Conservation (phyloP, 2,329 filamentous ascomycete species). For the Fusarium sp. region DNA sequence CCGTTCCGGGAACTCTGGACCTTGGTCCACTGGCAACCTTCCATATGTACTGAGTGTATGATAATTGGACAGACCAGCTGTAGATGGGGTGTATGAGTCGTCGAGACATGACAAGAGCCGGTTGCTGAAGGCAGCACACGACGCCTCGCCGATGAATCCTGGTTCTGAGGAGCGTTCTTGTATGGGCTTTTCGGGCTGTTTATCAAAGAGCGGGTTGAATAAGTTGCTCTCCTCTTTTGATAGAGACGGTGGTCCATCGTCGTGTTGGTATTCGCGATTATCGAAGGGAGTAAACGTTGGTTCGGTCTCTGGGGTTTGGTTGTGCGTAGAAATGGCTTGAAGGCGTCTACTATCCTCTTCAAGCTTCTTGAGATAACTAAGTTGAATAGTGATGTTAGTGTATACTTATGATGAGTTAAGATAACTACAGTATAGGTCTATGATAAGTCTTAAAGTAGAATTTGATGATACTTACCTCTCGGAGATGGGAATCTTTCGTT, state of each 20-base stretch:
- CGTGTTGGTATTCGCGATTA: constrained; percentile 38
- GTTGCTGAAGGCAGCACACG: constrained; percentile 52
- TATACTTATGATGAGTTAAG: no score
- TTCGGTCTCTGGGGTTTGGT: constrained; percentile 37
- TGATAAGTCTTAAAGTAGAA: accelerated
- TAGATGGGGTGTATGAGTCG: constrained; percentile 47
- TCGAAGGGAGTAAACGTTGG: constrained; percentile 19
- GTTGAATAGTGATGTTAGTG: not conserved
- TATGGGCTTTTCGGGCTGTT: constrained; percentile 34
- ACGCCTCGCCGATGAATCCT: constrained; percentile 52
- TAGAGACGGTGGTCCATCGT: constrained; percentile 26
- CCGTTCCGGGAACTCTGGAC: constrained; percentile 42
- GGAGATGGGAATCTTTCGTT: constrained; percentile 56
- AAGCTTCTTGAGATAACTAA: constrained; percentile 38
- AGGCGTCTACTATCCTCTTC: constrained; percentile 30
- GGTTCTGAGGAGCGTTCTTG: constrained; percentile 43
- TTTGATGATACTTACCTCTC: constrained; percentile 18
- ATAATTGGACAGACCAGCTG: constrained; percentile 49
- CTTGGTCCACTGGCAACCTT: constrained; percentile 7
- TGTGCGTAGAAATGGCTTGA: constrained; percentile 17
- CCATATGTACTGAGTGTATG: constrained; percentile 31
- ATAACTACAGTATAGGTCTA: accelerated
- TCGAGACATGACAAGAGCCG: constrained; percentile 50
- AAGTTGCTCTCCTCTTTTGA: constrained; percentile 50
- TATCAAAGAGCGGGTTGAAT: constrained; percentile 50